Conservation (phyloP, 805 yeast genomes). For the Teunomyces aglyptinius region DNA sequence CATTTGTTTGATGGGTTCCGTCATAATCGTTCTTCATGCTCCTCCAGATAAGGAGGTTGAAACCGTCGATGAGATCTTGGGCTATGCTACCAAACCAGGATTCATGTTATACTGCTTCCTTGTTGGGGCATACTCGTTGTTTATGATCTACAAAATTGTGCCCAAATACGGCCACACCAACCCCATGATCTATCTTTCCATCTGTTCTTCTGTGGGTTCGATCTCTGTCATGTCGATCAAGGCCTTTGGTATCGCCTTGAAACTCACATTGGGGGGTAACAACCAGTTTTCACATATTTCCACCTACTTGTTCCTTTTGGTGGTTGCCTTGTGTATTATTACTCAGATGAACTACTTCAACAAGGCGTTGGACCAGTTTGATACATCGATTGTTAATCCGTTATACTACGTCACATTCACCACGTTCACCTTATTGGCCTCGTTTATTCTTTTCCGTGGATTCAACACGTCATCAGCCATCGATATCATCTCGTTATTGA, state of each 20-base stretch:
- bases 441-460: conserved; percentile 81
- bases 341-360: conserved; percentile 94
- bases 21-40: conserved; percentile 85
- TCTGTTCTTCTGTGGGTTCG: conserved; percentile 88
- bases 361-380: conserved; percentile 90
- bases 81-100: conserved; percentile 75
- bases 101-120: conserved; percentile 63
- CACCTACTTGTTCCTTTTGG: conserved; percentile 75
- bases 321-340: conserved; percentile 76
- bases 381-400: conserved; percentile 89
- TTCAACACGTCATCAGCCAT: conserved; percentile 81
- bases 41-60: conserved; percentile 90
- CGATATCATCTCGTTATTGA: conserved; percentile 74
- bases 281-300: conserved; percentile 85
- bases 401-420: conserved; percentile 89
- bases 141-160: conserved; percentile 81
- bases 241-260: conserved; percentile 90
- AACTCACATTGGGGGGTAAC: conserved; percentile 78
- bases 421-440: conserved; percentile 80
- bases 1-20: conserved; percentile 82
- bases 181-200: conserved; percentile 87
- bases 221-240: conserved; percentile 89
- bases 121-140: conserved; percentile 66
- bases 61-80: conserved; percentile 84
- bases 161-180: conserved; percentile 76